Base-by-base conservation (phyloP, 805 yeast genomes). In the Nakazawaea pomicola region DNA sequence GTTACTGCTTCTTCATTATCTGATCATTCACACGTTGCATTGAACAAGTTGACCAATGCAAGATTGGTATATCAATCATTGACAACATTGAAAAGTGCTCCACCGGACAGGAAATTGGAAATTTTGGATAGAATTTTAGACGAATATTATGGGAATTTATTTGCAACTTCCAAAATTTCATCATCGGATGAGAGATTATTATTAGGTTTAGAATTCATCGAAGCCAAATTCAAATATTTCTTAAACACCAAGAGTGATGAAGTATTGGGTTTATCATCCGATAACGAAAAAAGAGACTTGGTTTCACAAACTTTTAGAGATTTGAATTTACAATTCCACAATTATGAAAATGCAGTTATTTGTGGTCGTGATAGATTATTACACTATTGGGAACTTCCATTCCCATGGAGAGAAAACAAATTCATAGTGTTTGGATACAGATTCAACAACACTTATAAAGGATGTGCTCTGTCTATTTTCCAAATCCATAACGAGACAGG, bases 351-450 rank as follows among this genome's bases (percentile, higher is more conserved):
- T 18, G 81, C 82, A 1, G 49, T 63, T 5, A 51, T 55, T 5
- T 55, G 64, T 9, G 80, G 81, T 3, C 36, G 54, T 9, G 45
- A 57, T 3, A 45, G 81, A 33, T 72, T 79, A 42, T 62, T 91
- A 31, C 88, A 87, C 49, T 86, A 82, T 58, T 87, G 85, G 55
- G 95, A 91, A 58, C 67, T 91, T 32, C 99, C 99, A 2, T 76
- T 82, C 50, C 87, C 84, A 36, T 91, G 96, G 95, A 75, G 95
- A 54, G 97, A 90, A 61, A 91, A 93, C 62, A 80, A 88, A 44
- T 89, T 74, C 59, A 86, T 93, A 44, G 67, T 83, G 16, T 66
- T 76, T 41, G 98, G 98, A 3, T 93, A 91, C 64, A 68, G 97
- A 46, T 93, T 91, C 62, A 79, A 83, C 46, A 65, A 75, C 43